Base-by-base conservation (phyloP, 345 rosid genomes). In the Eucalyptus victrix region DNA sequence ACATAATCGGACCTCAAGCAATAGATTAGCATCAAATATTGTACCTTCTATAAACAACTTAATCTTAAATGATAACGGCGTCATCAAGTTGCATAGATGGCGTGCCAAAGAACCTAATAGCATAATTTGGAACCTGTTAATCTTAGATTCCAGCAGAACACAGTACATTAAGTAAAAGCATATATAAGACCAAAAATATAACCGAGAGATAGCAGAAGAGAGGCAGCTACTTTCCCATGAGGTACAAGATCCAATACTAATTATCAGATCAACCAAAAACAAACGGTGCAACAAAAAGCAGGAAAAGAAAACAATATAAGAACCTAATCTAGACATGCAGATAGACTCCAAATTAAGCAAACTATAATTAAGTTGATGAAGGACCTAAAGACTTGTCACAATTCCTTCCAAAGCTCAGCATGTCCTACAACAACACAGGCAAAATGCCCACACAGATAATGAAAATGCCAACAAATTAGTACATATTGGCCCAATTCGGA, bases 41-140 rank as follows among this genome's bases (percentile, higher is more conserved):
- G 94, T 94, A 95, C 96, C 98, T 96, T 94, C 91, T 90, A 91
- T 91, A 92, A 89, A 92, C 90, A 93, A 93, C 89, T 94, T 95
- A 91, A 94, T 95, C 93, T 93, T 95, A 95, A 91, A 94, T 92
- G 95, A 95, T 94, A 92, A 92, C 92, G 87, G 92, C 96, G 93
- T 93, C 97, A 95, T 93, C 93, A 95, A 93, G 94, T 92, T 94
- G 97, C 92, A 92, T 91, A 92, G 94, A 95, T 93, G 92, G 95
- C 94, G 93, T 94, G 93, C 92, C 93, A 94, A 93, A 89, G 94
- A 92, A 94, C 96, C 95, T 94, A 97, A 93, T 93, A 94, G 96
- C 94, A 93, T 92, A 92, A 90, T 93, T 92, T 94, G 89, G 93
- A 94, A 95, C 95, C 96, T 92, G 96, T 95, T 95, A 92, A 94